These are phyloP conservation scores for Aaosphaeria arxii DNA, from an alignment of 2,329 filamentous ascomycete genomes.

Conservation along the genomic window DNA sequence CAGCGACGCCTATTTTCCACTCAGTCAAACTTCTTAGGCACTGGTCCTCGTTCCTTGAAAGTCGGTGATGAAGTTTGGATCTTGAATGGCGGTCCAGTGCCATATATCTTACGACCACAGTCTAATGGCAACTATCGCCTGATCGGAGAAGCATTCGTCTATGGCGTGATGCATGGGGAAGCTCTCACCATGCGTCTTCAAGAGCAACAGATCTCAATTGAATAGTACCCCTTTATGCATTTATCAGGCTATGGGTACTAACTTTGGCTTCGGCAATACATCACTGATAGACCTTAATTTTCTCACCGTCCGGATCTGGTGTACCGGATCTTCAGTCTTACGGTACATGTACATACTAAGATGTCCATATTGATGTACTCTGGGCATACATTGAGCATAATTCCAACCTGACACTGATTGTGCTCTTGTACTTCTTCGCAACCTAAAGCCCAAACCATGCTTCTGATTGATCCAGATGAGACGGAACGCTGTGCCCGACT, in stretches of 20 bases:
- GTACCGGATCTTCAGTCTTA: no score
- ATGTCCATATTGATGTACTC: no score
- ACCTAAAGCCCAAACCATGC: conserved; percentile 26
- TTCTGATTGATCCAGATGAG: conserved; percentile 19
- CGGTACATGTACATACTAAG: no score
- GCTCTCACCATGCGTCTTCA: conserved; percentile 9
- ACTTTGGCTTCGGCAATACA: background rate
- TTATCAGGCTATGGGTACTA: background rate
- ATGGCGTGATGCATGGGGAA: conserved; percentile 24
- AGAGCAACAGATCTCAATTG: conserved; percentile 9
- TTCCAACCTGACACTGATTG: no score
- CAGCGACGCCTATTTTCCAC: conserved; percentile 21
- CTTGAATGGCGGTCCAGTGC: conserved; percentile 12
- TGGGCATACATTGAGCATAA: no score
- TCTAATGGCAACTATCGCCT: conserved; percentile 15
- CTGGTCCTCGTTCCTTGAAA: conserved; percentile 17
- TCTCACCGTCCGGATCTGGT: no score
- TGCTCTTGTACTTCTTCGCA: no score
- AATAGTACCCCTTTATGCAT: conserved; percentile 3
- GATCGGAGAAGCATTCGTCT: conserved; percentile 22
- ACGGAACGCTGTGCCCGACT: conserved; percentile 24
- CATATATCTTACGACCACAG: conserved; percentile 14
- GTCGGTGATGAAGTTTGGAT: conserved; percentile 19
- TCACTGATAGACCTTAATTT: no score
- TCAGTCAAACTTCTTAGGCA: conserved; percentile 13